Base-by-base conservation (phyloP, 1,139 yeast species). In the Sugiyamaella grinbergsii region DNA sequence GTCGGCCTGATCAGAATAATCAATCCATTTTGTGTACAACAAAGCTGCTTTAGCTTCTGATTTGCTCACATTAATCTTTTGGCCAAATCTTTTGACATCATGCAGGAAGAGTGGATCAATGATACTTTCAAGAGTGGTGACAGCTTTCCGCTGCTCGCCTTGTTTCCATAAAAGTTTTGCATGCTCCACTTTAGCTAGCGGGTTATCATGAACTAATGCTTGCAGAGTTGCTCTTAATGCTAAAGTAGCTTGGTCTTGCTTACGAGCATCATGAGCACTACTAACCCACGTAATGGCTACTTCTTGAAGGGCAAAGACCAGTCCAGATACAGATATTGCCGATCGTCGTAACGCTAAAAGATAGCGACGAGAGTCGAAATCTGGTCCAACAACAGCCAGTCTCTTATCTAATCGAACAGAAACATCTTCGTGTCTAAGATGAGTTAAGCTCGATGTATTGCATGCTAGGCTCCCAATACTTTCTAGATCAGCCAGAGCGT, bases 101-200 rank as follows among this genome's bases (percentile, higher is more conserved):
- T 41, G 47, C n/a, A 60, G 52, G 22, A 64, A 58, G 2, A 58
- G 57, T 0, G 62, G 52, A 6, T 62, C 59, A 5, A 71, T 68
- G 59, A 50, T 80, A 68, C 57, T 78, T 75, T 56, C 78, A 67
- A 91, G 72, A 7, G 82, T 76, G 49, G 85, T 81, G 37, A 93
- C 76, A 0, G 98, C 98, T 59, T 90, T 85, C 16, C 93, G 80
- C 56, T 83, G 90, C 56, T 89, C 94, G 0, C 95, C 96, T 64
- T 88, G 90, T 1, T 82, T 84, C 98, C 98, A 93, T 45, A 90
- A 68, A 6, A 94, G 74, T 53, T 87, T 83, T 0, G 98, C 88
- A 66, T 87, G 86, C 64, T 90, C 96, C 36, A 85, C 73, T 54
- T 82, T 83, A 1, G 94, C 89, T 20, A 75, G 73, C 0, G 71